Conservation (phyloP, 441 rosid species). For the Populus hybrid region DNA sequence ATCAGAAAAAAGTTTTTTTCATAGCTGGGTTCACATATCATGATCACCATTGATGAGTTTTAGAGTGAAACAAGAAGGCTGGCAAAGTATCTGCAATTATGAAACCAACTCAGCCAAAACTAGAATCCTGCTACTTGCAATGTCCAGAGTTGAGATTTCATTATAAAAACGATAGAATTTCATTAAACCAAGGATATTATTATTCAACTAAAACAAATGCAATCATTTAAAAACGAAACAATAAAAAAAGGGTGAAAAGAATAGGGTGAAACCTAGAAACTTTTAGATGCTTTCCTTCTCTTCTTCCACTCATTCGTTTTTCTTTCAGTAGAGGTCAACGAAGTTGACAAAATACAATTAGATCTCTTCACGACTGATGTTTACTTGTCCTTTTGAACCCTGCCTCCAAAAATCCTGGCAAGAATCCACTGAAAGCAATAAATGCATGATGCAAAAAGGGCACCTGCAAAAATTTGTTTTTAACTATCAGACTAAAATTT, state of each 20-base stretch:
- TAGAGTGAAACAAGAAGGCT: too few relatives aligned
- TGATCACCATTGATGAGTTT: too few relatives aligned
- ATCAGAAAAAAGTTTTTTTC: too few relatives aligned
- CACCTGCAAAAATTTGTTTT: conserved; percentile 11
- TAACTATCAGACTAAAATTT: neutral
- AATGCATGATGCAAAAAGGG: conserved; percentile 1
- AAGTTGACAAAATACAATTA: conserved; percentile 10
- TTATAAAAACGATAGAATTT: neutral
- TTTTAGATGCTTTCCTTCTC: neutral
- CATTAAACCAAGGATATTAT: neutral
- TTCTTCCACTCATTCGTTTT: neutral
- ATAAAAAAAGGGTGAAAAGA: neutral
- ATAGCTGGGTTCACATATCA: too few relatives aligned
- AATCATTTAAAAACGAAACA: neutral
- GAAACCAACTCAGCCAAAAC: too few relatives aligned
- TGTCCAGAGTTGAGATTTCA: neutral
- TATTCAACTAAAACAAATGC: neutral
- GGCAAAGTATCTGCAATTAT: too few relatives aligned
- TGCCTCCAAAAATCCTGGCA: conserved; percentile 21
- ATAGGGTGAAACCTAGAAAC: neutral
- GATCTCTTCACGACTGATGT: conserved; percentile 12
- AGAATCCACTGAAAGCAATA: conserved; percentile 10
- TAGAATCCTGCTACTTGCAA: too few relatives aligned
- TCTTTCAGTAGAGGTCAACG: conserved; percentile 2
- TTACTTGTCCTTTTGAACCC: conserved; percentile 2